Evolutionary conservation across 345 rosid genomes (phyloP).

Genomic region (Clausena lansium): DNA sequence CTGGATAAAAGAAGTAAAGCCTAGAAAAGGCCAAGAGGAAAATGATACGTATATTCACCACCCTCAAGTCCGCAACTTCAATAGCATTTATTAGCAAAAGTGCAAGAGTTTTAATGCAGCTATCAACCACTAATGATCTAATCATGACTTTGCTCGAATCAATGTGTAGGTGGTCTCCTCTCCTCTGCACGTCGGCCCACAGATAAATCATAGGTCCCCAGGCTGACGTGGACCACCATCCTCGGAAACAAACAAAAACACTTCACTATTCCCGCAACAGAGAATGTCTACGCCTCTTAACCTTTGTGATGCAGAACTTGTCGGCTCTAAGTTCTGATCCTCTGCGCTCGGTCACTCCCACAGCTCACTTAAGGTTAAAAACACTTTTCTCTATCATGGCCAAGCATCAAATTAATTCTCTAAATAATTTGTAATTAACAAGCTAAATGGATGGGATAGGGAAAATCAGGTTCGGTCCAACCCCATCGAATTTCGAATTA

Average conservation of each 20-base stretch:
- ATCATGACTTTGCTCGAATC: slow-evolving; percentile 27
- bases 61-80: too few species aligned
- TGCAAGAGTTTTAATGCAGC: slow-evolving; percentile 18
- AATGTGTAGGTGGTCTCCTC: slow-evolving; percentile 15
- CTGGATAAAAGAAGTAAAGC: background rate
- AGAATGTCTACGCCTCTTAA: slow-evolving; percentile 20
- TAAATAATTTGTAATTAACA: background rate
- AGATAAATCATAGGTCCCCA: background rate
- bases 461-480: too few species aligned
- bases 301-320: slow-evolving; percentile 7
- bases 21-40: background rate
- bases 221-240: slow-evolving; percentile 14
- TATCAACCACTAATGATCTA: slow-evolving; percentile 41
- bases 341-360: background rate
- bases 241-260: slow-evolving; percentile 1
- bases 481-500: too few species aligned
- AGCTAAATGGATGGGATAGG: too few species aligned
- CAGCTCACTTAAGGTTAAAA: background rate
- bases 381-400: background rate
- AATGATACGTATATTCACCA: too few species aligned
- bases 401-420: too few species aligned
- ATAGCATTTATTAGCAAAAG: slow-evolving; percentile 37
- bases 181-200: slow-evolving; percentile 12
- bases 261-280: slow-evolving; percentile 3
- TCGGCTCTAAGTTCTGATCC: background rate